Evolutionary conservation across 179 eudicot genomes (phyloP), one percentile per base, ranked within the genome.

Genomic region (Nepenthes alata): DNA sequence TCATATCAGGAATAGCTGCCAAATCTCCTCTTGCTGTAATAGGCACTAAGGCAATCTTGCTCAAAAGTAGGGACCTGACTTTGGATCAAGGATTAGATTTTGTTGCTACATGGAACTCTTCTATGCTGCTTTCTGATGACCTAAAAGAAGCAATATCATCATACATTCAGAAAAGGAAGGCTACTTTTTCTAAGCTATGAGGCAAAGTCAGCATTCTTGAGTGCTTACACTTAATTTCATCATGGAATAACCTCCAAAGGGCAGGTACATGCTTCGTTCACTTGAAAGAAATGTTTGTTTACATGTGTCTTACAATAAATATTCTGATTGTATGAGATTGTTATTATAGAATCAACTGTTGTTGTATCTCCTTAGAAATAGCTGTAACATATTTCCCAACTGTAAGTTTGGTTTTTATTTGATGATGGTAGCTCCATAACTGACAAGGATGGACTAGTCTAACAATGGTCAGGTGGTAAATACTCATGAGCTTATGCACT

Each of bases 81-180:
- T 6, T 89, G 72, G 91, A 87, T 11, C 93, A 87, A 75, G 97
- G 85, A 15, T 67, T 93, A 77, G 97, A 89, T 54, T 93, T 89
- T 70, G 83, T 89, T 37, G 97, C 98, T 41, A 87, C 98, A 1
- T 89, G 97, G 98, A 93, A 93, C 75, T 80, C 95, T 37, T 74
- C 83, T 44, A 73, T 80, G 80, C 83, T 93, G 69, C 13, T 93
- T 25, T 86, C 95, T 2, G 83, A 77, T 62, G 94, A 89, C 72
- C 72, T 89, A 3, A 67, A 69, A 35, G 88, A 89, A 60, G 97
- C 88, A 5, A 14, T 64, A 15, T 70, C 80, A 0, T 85, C 98
- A 4, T 78, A 64, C 37, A 55, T 50, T 11, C 86, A 85, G 58
- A 93, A 89, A 75, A 70, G 83, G 47, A 85, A 79, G 63, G 96